phyloP scores from a whole-genome alignment of 2,329 filamentous ascomycete species.

The Chaetomiaceae sp. region DNA sequence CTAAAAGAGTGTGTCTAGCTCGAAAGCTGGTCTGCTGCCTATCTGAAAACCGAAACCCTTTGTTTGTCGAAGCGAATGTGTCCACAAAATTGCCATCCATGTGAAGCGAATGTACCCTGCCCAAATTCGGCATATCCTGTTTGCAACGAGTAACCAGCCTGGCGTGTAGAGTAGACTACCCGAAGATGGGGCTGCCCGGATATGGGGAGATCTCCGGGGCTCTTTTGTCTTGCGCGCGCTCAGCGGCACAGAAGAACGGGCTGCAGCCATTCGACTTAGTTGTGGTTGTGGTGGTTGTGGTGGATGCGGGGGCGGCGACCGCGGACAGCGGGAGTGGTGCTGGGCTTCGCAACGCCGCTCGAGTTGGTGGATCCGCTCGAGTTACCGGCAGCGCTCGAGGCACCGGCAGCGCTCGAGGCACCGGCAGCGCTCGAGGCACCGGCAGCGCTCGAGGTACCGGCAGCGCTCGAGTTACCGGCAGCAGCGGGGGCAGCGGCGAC shows the following conservation, averaged over 20 bases:
- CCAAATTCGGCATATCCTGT: neutral
- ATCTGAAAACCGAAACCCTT: constrained; percentile 9
- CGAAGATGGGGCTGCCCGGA: too few species aligned
- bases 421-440: neutral
- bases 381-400: too few species aligned
- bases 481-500: constrained; percentile 2
- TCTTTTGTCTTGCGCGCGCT: too few species aligned
- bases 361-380: too few species aligned
- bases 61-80: constrained; percentile 1
- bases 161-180: too few species aligned
- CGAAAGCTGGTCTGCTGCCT: constrained; percentile 5
- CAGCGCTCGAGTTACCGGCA: constrained; percentile 6
- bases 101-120: constrained; percentile 1
- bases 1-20: constrained; percentile 12
- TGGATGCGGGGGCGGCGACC: constrained; percentile 4
- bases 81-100: neutral
- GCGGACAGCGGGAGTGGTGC: constrained; percentile 15
- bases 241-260: too few species aligned
- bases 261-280: too few species aligned
- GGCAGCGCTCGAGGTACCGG: neutral
- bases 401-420: constrained; percentile 12
- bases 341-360: constrained; percentile 9
- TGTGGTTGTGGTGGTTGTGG: too few species aligned
- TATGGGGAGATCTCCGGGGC: too few species aligned
- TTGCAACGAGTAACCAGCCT: constrained; percentile 5